Evolutionary conservation across 805 yeast species (phyloP).

Genomic region (Nakazawaea molendinolei): DNA sequence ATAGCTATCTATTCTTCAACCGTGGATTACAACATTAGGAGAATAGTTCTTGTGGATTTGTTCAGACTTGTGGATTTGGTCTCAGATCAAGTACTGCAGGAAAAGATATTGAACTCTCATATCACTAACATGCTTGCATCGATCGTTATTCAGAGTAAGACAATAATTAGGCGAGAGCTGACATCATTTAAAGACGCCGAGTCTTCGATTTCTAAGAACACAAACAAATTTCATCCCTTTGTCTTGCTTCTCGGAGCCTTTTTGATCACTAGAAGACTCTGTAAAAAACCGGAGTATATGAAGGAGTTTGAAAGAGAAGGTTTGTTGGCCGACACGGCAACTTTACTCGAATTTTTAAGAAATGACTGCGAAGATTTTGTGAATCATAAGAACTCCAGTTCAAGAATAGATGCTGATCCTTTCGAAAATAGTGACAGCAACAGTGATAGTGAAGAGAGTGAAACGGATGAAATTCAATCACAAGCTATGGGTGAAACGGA

Average conservation of each 20-base stretch:
- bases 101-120: constrained; percentile 26
- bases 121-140: constrained; percentile 52
- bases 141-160: constrained; percentile 47
- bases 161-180: constrained; percentile 17
- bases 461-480: constrained; percentile 8
- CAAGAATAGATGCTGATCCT: background rate
- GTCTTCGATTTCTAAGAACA: constrained; percentile 7
- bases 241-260: constrained; percentile 46
- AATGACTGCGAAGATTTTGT: constrained; percentile 11
- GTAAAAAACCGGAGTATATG: constrained; percentile 39
- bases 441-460: constrained; percentile 15
- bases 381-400: constrained; percentile 4
- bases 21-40: constrained; percentile 59
- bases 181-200: background rate
- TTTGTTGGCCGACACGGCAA: constrained; percentile 42
- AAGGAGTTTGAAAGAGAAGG: constrained; percentile 66
- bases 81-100: constrained; percentile 23
- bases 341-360: constrained; percentile 23
- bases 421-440: constrained; percentile 6
- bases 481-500: constrained; percentile 11
- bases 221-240: constrained; percentile 24
- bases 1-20: constrained; percentile 66
- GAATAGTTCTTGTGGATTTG: constrained; percentile 46
- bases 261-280: constrained; percentile 36
- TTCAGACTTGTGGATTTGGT: constrained; percentile 43